Conservation (phyloP, 108 stramenopile species). For the Schizochytrium sp. region DNA sequence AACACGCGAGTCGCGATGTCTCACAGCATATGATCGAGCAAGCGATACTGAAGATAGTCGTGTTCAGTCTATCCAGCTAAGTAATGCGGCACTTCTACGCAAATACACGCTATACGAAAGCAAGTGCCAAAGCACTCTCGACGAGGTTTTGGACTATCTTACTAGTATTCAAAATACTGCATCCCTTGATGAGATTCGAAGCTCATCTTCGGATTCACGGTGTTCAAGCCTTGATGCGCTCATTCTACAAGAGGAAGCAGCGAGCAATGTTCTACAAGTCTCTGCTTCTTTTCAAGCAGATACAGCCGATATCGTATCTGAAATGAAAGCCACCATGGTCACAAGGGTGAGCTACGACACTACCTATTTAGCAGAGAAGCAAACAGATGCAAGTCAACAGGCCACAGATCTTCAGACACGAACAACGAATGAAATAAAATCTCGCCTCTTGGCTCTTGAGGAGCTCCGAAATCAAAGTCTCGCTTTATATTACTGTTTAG, state of each 20-base stretch:
- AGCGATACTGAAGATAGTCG: neutral
- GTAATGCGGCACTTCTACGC: neutral
- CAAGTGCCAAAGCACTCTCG: neutral
- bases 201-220: neutral
- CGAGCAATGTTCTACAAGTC: neutral
- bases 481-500: neutral
- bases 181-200: neutral
- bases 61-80: neutral
- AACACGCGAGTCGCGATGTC: neutral
- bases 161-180: too few species aligned
- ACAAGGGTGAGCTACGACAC: neutral
- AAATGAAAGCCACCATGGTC: neutral
- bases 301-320: neutral
- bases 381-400: neutral
- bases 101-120: neutral
- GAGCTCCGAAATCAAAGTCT: conserved; percentile 16
- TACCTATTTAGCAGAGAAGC: neutral
- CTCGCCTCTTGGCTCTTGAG: neutral
- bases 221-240: neutral
- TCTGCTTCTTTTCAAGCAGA: neutral
- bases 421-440: neutral
- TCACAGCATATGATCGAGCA: neutral
- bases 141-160: neutral
- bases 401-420: neutral
- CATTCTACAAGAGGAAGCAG: neutral